Base-by-base conservation (phyloP, 768 basidiomycete genomes). In the Lactifluus piperatus region DNA sequence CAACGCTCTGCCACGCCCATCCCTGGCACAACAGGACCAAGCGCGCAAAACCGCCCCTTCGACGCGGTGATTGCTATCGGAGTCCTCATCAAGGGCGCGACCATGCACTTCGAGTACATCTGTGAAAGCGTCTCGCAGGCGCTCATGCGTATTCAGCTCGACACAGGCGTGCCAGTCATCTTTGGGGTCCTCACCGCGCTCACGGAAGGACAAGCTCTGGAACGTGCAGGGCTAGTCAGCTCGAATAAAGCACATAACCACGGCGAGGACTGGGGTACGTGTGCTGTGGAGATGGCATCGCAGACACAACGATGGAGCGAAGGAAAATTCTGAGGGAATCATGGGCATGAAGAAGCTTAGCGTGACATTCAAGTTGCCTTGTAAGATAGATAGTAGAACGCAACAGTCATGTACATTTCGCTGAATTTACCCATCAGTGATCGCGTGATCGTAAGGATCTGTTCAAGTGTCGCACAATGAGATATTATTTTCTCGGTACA, bases 61-160 rank as follows among this genome's bases (percentile, higher is more conserved):
- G 88, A 95, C 71, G 97, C 94, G 14, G 85, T 97, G 64, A 95
- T 99, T 70, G 94, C 97, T 54, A 91, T 98, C 68, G 97, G 97
- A 14, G 93, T 95, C 37, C 85, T 99, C 70, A 97, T 99, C 78
- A 99, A 99, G 71, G 95, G 97, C 53, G 79, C 84, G 1, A 98
- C 97, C 18, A 97, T 97, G 93, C 97, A 99, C 76, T 99, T 98
- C 72, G 97, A 99, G 72, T 99, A 99, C 79, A 99, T 98, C 72
- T 90, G 82, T 72, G 93, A 97, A 67, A 83, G 85, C 61, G 94
- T 97, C 59, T 85, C 92, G 43, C 89, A 97, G 66, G 94, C 86
- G 45, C 77, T 99, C 64, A 99, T 98, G 97, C 82, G 81, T 67
- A 83, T 97, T 22, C 93, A 95, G 73, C 76, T 97, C 66, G 95